Evolutionary conservation across 1,284 basidiomycete genomes (phyloP), one percentile per base, ranked within the genome.

Genomic region (Puccinia coronata): DNA sequence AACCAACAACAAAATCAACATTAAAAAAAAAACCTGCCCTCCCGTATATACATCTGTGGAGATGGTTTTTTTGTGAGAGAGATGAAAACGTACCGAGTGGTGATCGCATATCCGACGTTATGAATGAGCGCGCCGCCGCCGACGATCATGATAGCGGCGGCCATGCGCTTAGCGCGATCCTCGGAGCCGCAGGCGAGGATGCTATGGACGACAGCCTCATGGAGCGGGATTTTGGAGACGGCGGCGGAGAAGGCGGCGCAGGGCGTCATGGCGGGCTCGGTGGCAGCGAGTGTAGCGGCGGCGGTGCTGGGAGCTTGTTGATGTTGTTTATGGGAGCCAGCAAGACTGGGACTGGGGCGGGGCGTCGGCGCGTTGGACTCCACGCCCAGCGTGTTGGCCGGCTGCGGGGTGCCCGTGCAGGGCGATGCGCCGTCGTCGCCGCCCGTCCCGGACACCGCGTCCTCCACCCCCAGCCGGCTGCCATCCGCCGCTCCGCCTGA

Each of bases 181-280:
- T 97, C 94, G 0, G 92, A 91, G 0, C 92, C 93, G 0, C 91
- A 92, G 0, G 93, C 91, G 12, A 94, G 89, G 23, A 96, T 91
- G 82, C 93, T 93, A 83, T 96, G 95, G 86, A 95, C 94, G 82
- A 98, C 93, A 1, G 96, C 97, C 16, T 94, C 92, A 85, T 99
- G 97, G 76, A 99, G 89, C 0, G 96, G 94, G 55, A 96, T 89
- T 86, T 95, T 95, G 86, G 92, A 91, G 39, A 96, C 92, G 87
- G 98, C 96, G 83, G 90, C 91, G 79, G 89, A 89, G 8, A 95
- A 90, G 85, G 96, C 94, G 84, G 95, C 91, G 31, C 77, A 55
- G 20, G 43, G 23, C 18, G 73, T 65, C 80, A 41, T 75, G 36
- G 25, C 39, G 18, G 11, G 61, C 23, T 34, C 67, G 59, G 20